phyloP scores from a whole-genome alignment of 768 basidiomycete genomes.

The Lactifluus piperatus region DNA sequence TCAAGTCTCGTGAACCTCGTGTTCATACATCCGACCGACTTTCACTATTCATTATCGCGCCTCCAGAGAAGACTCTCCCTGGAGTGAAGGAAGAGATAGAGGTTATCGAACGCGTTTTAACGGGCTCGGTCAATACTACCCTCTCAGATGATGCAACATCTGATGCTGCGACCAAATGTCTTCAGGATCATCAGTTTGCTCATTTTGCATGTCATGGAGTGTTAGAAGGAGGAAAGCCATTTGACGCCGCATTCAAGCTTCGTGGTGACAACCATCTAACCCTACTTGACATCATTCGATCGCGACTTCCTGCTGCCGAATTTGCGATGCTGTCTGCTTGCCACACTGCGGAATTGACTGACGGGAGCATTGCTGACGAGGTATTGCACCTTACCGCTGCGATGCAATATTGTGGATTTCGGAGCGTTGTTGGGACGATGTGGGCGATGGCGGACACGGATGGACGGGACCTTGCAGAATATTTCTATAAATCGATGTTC shows the following conservation, averaged over 20 bases:
- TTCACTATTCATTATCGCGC: not conserved
- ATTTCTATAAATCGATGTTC: no score
- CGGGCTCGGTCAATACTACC: not conserved
- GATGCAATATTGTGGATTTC: no score
- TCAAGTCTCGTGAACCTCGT: not conserved
- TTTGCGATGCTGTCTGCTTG: constrained; percentile 9
- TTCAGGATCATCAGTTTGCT: not conserved
- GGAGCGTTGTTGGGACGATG: no score
- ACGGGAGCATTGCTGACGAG: no score
- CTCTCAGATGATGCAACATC: not conserved
- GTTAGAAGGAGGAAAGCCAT: not conserved
- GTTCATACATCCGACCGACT: not conserved
- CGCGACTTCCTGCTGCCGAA: constrained; percentile 2
- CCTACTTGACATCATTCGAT: no score
- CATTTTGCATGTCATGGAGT: constrained; percentile 9
- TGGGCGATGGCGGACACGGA: no score
- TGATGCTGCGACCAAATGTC: not conserved
- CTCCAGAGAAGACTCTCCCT: not conserved
- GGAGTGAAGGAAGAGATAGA: not conserved
- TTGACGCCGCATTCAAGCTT: not conserved
- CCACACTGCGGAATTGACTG: not conserved
- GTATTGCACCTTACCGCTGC: no score
- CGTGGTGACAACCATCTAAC: not conserved
- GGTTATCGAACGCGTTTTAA: not conserved
- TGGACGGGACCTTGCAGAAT: no score